phyloP scores from a whole-genome alignment of 139 green algal genomes.

The Choricystis sp. region DNA sequence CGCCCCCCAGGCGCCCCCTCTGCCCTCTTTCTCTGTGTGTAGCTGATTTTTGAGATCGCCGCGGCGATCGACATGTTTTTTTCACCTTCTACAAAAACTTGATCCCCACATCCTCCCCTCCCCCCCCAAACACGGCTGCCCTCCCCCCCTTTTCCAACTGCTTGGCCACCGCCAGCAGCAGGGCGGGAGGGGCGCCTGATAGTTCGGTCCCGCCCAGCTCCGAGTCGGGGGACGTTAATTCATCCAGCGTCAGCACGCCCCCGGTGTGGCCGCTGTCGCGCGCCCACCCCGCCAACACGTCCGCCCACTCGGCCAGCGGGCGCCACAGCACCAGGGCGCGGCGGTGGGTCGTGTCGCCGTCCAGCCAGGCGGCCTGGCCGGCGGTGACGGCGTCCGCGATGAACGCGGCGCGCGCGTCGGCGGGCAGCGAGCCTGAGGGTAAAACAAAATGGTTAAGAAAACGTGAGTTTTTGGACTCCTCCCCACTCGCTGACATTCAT shows the following conservation, averaged over 20 bases:
- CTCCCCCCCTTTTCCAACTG: conserved; percentile 41
- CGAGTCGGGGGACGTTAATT: conserved; percentile 10
- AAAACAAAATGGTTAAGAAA: neutral
- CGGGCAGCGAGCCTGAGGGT: conserved; percentile 29
- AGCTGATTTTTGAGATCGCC: too few species aligned
- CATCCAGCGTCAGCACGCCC: conserved; percentile 40
- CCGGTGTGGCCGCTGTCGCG: conserved; percentile 27
- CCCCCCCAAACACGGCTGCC: too few species aligned
- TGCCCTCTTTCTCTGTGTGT: too few species aligned
- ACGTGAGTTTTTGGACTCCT: neutral
- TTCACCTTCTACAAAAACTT: conserved; percentile 51
- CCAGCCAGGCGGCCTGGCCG: conserved; percentile 33
- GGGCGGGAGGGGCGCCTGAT: too few species aligned
- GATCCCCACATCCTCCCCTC: conserved; percentile 54
- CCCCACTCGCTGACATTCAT: neutral
- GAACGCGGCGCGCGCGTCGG: conserved; percentile 23
- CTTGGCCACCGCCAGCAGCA: conserved; percentile 30
- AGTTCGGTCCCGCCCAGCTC: too few species aligned
- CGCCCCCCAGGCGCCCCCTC: too few species aligned
- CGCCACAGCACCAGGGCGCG: conserved; percentile 35
- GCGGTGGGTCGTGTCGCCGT: conserved; percentile 18
- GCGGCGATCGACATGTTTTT: too few species aligned
- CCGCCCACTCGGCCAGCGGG: conserved; percentile 33
- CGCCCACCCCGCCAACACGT: conserved; percentile 26
- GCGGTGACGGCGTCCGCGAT: conserved; percentile 31